phyloP scores from a whole-genome alignment of 1,284 basidiomycete genomes.

The Vanrija sp. region DNA sequence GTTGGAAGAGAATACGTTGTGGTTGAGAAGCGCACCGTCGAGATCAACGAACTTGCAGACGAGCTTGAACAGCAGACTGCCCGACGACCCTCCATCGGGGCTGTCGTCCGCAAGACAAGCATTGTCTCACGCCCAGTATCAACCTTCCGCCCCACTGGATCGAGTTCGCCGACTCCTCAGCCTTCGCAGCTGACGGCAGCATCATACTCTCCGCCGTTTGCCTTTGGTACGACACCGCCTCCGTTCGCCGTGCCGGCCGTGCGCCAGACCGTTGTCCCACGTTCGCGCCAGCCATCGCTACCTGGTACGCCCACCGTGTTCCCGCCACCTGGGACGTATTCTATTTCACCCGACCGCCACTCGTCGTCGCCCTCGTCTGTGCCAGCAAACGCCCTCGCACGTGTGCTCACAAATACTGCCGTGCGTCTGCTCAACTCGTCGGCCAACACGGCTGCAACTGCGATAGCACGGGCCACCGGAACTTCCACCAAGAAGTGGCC shows the following conservation, averaged over 20 bases:
- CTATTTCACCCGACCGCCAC: conserved; percentile 15
- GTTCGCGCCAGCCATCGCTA: conserved; percentile 33
- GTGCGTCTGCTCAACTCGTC: conserved; percentile 78
- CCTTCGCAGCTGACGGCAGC: conserved; percentile 18
- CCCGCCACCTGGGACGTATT: conserved; percentile 26
- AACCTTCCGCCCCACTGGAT: conserved; percentile 27
- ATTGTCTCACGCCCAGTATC: conserved; percentile 44
- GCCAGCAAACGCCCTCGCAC: conserved; percentile 64
- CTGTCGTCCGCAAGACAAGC: conserved; percentile 43
- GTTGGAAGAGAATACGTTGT: conserved; percentile 54
- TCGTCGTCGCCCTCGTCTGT: conserved; percentile 39
- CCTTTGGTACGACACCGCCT: conserved; percentile 45
- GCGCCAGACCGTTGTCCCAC: conserved; percentile 10
- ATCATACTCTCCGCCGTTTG: conserved; percentile 50
- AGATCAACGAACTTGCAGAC: conserved; percentile 57
- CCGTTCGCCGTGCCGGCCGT: conserved; percentile 44
- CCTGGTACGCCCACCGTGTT: conserved; percentile 35
- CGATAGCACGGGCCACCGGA: conserved; percentile 40
- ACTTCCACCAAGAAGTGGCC: conserved; percentile 28
- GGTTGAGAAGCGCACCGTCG: conserved; percentile 57
- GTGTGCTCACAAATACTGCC: conserved; percentile 82
- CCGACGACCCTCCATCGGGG: conserved; percentile 32
- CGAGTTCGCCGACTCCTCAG: conserved; percentile 7
- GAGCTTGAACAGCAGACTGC: conserved; percentile 49
- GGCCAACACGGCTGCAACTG: conserved; percentile 43